Evolutionary conservation across 192 early-diverging fungal species (phyloP).

Genomic region (Geosiphon pyriformis): DNA sequence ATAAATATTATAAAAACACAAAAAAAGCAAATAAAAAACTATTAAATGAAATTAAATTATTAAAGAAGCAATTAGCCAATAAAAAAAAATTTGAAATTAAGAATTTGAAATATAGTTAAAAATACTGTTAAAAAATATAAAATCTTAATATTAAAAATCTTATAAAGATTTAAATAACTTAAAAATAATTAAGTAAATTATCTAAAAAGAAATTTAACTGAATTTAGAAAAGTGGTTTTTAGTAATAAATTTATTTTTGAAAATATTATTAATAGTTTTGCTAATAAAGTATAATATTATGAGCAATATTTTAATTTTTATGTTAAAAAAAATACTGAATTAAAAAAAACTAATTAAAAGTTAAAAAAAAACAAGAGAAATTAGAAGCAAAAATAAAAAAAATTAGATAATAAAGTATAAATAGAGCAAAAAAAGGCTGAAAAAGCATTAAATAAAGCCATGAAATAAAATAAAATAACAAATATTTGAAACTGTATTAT

Average conservation of each 20-base stretch:
- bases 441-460: slow-evolving; percentile 3
- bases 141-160: no score
- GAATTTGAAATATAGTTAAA: slow-evolving; percentile 6
- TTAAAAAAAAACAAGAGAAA: slow-evolving; percentile 8
- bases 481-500: slow-evolving; percentile 5
- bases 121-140: no score
- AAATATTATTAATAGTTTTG: neutral
- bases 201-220: no score
- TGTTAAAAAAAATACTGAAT: no score
- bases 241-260: neutral
- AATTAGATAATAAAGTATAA: neutral
- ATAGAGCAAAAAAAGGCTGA: neutral
- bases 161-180: no score
- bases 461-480: slow-evolving; percentile 11
- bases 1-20: no score
- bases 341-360: slow-evolving; percentile 9
- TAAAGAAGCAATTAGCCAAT: neutral
- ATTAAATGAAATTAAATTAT: neutral
- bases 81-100: neutral
- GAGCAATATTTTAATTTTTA: no score
- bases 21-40: neutral
- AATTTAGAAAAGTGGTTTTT: slow-evolving; percentile 9
- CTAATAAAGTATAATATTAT: no score
- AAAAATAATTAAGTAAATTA: no score
- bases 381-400: neutral